These are phyloP conservation scores for Betula pendula DNA, from an alignment of 306 rosid genomes.

Conservation along the genomic window DNA sequence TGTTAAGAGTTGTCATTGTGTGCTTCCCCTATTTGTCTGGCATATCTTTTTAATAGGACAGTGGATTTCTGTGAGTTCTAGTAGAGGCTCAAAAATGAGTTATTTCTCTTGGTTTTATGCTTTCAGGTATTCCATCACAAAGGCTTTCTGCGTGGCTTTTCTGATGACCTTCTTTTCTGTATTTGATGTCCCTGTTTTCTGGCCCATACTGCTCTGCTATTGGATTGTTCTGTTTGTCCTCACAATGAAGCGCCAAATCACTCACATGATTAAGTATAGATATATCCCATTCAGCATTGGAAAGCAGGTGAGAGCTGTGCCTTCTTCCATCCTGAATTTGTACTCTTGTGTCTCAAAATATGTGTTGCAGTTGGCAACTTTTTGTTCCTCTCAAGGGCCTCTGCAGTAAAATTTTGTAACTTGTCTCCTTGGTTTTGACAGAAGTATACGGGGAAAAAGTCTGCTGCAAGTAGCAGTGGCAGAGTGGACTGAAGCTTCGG, in stretches of 20 bases:
- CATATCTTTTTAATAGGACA: background rate
- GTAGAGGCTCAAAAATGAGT: background rate
- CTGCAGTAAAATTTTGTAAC: background rate
- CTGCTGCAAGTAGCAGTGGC: slow-evolving; percentile 42
- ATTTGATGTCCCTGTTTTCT: slow-evolving; percentile 68
- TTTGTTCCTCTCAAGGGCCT: background rate
- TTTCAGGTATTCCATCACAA: slow-evolving; percentile 68
- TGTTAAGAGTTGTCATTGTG: background rate
- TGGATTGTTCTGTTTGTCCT: slow-evolving; percentile 64
- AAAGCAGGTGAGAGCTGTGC: slow-evolving; percentile 51
- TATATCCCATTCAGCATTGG: slow-evolving; percentile 65
- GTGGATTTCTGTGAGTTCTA: background rate
- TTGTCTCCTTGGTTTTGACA: slow-evolving; percentile 31
- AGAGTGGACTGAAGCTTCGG: slow-evolving; percentile 34
- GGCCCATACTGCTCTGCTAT: slow-evolving; percentile 68
- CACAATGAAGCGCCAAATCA: slow-evolving; percentile 77
- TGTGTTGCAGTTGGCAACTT: background rate
- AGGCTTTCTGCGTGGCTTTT: slow-evolving; percentile 63
- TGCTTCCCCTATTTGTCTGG: background rate
- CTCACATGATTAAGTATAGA: slow-evolving; percentile 69
- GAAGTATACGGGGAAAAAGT: slow-evolving; percentile 54
- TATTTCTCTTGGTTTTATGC: slow-evolving; percentile 7
- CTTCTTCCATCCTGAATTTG: slow-evolving; percentile 1
- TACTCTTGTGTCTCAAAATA: background rate
- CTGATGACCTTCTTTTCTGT: slow-evolving; percentile 64